Conservation (phyloP, 2,329 filamentous ascomycete genomes). For the Phaeosphaeria sp. region DNA sequence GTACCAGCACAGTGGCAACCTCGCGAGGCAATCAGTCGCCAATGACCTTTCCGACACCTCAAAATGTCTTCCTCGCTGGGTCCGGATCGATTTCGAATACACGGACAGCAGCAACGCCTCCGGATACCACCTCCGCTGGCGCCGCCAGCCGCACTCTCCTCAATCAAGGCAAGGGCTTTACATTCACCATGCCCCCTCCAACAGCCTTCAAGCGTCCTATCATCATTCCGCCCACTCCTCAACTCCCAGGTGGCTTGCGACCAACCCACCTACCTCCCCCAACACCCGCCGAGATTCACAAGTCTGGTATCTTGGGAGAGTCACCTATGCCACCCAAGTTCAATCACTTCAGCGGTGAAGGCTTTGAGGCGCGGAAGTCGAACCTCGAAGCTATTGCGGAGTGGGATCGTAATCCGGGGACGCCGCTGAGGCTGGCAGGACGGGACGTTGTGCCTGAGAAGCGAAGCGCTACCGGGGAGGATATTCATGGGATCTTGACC, state of each 20-base stretch:
- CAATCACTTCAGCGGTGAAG: not conserved
- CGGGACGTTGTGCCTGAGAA: not conserved
- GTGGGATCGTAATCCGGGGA: not conserved
- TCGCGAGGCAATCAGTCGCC: not conserved
- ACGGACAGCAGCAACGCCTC: not conserved
- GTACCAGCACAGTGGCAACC: not conserved
- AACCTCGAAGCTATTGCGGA: not conserved
- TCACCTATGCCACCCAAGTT: not conserved
- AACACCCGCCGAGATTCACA: not conserved
- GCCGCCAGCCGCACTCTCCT: not conserved
- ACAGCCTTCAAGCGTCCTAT: not conserved
- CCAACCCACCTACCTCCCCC: not conserved
- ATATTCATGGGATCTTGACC: not conserved
- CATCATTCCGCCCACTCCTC: slow-evolving; percentile 5
- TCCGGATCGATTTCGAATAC: not conserved
- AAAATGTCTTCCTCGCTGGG: not conserved
- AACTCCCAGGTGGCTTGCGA: slow-evolving; percentile 1
- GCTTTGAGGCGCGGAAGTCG: not conserved
- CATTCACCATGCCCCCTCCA: not conserved
- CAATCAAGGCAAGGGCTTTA: not conserved
- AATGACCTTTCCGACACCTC: not conserved
- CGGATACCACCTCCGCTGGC: no score
- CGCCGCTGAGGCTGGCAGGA: not conserved
- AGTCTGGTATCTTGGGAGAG: slow-evolving; percentile 1
- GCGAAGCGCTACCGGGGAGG: not conserved